Evolutionary conservation across 169 alveolate species (phyloP).

Genomic region (Plasmodium chabaudi): DNA sequence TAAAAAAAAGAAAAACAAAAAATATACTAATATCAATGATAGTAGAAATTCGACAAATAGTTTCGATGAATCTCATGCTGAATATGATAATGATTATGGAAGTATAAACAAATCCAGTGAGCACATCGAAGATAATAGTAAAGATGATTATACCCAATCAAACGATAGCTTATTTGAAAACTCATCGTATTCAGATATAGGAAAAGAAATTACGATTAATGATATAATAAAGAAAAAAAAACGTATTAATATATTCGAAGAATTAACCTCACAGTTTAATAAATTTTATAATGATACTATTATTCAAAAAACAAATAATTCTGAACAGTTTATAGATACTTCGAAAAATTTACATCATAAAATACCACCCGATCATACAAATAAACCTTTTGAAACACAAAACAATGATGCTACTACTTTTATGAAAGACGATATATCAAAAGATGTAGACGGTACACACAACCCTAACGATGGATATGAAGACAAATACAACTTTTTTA

Average conservation of each 20-base stretch:
- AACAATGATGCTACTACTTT: neutral
- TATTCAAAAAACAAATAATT: conserved; percentile 21
- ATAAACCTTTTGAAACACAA: no score
- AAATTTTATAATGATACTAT: conserved; percentile 35
- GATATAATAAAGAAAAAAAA: conserved; percentile 27
- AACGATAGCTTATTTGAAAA: conserved; percentile 14
- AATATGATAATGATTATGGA: no score
- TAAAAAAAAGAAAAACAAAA: conserved; percentile 4
- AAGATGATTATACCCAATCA: neutral
- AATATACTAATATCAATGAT: neutral
- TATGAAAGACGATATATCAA: neutral
- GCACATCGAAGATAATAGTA: neutral
- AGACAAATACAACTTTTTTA: conserved; percentile 6
- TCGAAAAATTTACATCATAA: no score
- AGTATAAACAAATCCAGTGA: no score
- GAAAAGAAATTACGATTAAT: conserved; percentile 33
- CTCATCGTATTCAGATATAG: conserved; percentile 6
- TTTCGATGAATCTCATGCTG: no score
- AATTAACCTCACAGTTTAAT: conserved; percentile 19
- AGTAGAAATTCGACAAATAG: no score
- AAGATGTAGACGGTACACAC: neutral
- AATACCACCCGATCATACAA: no score
- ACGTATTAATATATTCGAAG: conserved; percentile 31
- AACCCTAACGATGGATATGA: neutral
- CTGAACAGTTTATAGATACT: conserved; percentile 6